phyloP scores from a whole-genome alignment of 2,329 filamentous ascomycete species.

The Nemania sp. region DNA sequence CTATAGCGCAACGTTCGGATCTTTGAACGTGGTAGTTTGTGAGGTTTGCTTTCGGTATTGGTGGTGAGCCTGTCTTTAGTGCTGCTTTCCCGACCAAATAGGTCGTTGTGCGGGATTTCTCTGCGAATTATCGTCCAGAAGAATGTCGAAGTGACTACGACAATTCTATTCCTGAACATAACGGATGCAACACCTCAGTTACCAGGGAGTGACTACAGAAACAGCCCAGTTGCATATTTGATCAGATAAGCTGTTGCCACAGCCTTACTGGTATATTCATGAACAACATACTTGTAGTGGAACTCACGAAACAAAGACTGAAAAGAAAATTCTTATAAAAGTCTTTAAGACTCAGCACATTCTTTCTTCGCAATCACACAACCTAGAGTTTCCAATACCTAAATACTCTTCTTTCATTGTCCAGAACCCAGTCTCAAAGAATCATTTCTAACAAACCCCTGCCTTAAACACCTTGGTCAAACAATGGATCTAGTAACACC shows the following conservation, averaged over 20 bases:
- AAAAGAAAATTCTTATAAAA: neutral
- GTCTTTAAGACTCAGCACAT: neutral
- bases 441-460: too few species aligned
- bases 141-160: too few species aligned
- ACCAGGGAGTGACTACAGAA: neutral
- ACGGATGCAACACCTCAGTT: neutral
- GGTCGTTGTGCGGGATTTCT: neutral
- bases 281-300: neutral
- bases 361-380: neutral
- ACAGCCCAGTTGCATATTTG: neutral
- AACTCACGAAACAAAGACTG: neutral
- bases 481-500: too few species aligned
- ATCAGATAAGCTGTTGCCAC: neutral
- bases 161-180: too few species aligned
- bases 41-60: constrained; percentile 3
- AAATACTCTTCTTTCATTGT: too few species aligned
- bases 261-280: neutral
- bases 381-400: too few species aligned
- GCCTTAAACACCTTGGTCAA: too few species aligned
- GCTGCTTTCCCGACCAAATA: constrained; percentile 14
- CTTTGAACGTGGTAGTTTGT: constrained; percentile 6
- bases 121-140: neutral
- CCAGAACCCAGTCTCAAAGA: too few species aligned
- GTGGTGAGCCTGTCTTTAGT: constrained; percentile 12
- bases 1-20: neutral